phyloP scores from a whole-genome alignment of 1,284 basidiomycete species.

The Sphaerobolus stellatus region DNA sequence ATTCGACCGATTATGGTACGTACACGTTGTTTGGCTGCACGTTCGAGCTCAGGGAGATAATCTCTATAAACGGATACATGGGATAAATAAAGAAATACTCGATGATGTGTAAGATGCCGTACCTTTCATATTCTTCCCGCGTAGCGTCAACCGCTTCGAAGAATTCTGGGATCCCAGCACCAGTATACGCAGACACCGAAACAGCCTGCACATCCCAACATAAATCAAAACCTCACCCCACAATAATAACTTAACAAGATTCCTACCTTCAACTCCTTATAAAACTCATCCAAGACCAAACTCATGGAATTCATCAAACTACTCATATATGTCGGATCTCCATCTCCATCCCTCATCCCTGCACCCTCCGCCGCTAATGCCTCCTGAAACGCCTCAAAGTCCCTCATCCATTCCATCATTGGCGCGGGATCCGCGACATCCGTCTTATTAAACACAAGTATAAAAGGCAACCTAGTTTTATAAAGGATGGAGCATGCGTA shows the following conservation, averaged over 20 bases:
- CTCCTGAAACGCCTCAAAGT: conserved; percentile 88
- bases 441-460: conserved; percentile 98
- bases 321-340: conserved; percentile 97
- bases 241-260: background rate
- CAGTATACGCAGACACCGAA: conserved; percentile 94
- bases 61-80: conserved; percentile 51
- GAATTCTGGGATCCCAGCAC: conserved; percentile 88
- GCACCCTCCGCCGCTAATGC: conserved; percentile 62
- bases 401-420: conserved; percentile 97
- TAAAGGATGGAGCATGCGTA: conserved; percentile 99
- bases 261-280: conserved; percentile 87
- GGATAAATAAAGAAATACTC: no score
- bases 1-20: conserved; percentile 6
- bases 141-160: conserved; percentile 89
- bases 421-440: conserved; percentile 75
- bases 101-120: conserved; percentile 32
- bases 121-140: conserved; percentile 87
- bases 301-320: conserved; percentile 99
- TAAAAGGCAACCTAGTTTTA: conserved; percentile 96
- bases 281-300: conserved; percentile 97
- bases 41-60: conserved; percentile 88
- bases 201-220: conserved; percentile 63
- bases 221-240: conserved; percentile 1
- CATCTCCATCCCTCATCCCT: conserved; percentile 73
- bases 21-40: conserved; percentile 49